Conservation (phyloP, 192 early-diverging fungal species). For the Linderina pennispora region DNA sequence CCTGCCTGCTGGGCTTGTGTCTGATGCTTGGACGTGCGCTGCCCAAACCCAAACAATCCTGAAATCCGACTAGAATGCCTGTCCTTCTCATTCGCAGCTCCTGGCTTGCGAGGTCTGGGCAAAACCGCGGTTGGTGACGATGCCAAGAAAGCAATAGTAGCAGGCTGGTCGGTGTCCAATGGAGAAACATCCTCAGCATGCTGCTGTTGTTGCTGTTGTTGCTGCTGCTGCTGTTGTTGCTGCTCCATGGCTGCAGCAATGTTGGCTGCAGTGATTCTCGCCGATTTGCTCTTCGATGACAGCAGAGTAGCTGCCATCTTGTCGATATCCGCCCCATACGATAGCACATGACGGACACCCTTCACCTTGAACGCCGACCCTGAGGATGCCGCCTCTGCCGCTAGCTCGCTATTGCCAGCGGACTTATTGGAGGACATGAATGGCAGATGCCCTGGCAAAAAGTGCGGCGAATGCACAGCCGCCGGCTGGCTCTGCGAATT, state of each 20-base stretch:
- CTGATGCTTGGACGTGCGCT: constrained; percentile 10
- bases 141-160: no score
- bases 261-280: no score
- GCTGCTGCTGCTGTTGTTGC: constrained; percentile 36
- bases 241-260: constrained; percentile 42
- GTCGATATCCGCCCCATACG: constrained; percentile 40
- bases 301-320: constrained; percentile 40
- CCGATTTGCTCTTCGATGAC: no score
- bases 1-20: background rate
- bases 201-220: constrained; percentile 5
- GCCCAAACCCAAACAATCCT: constrained; percentile 43
- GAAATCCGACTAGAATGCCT: constrained; percentile 28
- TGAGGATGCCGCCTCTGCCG: constrained; percentile 3
- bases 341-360: constrained; percentile 41
- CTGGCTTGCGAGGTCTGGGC: no score
- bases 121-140: no score
- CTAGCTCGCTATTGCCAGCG: no score
- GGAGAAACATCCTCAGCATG: no score
- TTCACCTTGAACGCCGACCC: constrained; percentile 33
- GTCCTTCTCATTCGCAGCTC: background rate
- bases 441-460: no score
- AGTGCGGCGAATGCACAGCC: no score
- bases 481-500: no score
- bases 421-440: no score
- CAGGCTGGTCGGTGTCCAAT: no score